phyloP scores from a whole-genome alignment of 2,329 filamentous ascomycete species.

The Ceratocystis papillata region DNA sequence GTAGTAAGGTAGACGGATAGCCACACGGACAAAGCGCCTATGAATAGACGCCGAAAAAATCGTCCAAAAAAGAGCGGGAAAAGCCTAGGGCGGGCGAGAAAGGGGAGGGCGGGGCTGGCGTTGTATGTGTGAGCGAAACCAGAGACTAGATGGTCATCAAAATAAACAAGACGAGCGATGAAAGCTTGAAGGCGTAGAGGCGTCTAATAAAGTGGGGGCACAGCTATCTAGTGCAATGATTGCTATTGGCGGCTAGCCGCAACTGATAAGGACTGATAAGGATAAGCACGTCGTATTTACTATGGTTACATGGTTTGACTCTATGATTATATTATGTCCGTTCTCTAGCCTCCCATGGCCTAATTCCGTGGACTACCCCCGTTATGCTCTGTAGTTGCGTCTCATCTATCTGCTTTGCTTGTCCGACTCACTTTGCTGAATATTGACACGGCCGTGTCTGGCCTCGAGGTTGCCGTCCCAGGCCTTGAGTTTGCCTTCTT shows the following conservation, averaged over 20 bases:
- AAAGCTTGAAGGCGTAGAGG: neutral
- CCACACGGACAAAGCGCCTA: neutral
- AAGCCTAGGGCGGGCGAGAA: neutral
- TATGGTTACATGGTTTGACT: neutral
- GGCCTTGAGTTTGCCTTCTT: conserved; percentile 36
- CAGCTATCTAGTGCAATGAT: neutral
- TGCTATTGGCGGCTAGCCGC: neutral
- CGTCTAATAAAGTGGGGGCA: neutral
- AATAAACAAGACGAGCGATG: neutral
- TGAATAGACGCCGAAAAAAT: neutral
- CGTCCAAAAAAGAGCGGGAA: neutral
- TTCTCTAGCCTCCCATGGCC: no score
- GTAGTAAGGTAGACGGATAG: neutral
- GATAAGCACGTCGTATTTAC: neutral
- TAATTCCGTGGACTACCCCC: neutral
- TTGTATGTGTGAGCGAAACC: neutral
- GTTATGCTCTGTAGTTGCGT: no score
- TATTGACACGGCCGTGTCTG: conserved; percentile 13
- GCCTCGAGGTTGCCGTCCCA: conserved; percentile 30
- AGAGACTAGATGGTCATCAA: neutral
- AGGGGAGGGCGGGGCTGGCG: neutral
- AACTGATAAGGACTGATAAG: neutral
- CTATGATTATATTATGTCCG: neutral
- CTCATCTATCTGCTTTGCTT: neutral
- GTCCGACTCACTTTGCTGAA: conserved; percentile 11